Evolutionary conservation across 768 basidiomycete genomes (phyloP), one percentile per base, ranked within the genome.

Genomic region (Mycena metata): DNA sequence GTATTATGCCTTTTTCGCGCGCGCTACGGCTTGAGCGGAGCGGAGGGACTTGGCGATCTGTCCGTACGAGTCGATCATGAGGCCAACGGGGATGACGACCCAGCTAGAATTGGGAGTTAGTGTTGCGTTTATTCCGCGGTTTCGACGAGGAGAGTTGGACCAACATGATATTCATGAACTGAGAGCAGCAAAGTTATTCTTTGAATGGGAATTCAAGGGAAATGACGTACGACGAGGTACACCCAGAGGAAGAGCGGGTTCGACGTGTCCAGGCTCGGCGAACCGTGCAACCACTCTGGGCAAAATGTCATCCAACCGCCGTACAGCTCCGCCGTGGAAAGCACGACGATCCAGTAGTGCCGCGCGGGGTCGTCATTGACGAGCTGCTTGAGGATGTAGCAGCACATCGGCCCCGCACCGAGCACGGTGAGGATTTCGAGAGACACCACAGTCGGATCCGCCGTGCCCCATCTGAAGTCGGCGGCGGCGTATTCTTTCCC

Each of bases 271-370:
- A 95, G 79, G 76, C 85, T 92, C 0, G 89, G 88, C 73, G 88
- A 91, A 21, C 91, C 92, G 1, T 86, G 89, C 54, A 95, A 80
- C 93, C 93, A 95, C 79, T 95, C 94, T 0, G 94, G 94, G 74
- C 89, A 90, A 79, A 95, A 95, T 3, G 93, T 95, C 94, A 95
- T 94, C 90, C 90, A 94, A 35, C 90, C 90, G 67, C 39, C 93
- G 65, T 94, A 94, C 5, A 95, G 73, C 75, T 95, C 94, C 0
- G 87, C 91, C 2, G 91, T 93, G 74, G 89, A 87, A 51, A 94
- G 76, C 4, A 94, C 90, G 49, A 94, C 83, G 60, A 95, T 88
- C 94, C 94, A 96, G 75, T 91, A 92, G 76, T 91, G 88, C 35
- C 89, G 80, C 19, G 90, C 86, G 3, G 89, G 89, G 72, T 95